These are phyloP conservation scores for Trichoderma semiorbis DNA, from an alignment of 2,329 filamentous ascomycete genomes.

Conservation along the genomic window DNA sequence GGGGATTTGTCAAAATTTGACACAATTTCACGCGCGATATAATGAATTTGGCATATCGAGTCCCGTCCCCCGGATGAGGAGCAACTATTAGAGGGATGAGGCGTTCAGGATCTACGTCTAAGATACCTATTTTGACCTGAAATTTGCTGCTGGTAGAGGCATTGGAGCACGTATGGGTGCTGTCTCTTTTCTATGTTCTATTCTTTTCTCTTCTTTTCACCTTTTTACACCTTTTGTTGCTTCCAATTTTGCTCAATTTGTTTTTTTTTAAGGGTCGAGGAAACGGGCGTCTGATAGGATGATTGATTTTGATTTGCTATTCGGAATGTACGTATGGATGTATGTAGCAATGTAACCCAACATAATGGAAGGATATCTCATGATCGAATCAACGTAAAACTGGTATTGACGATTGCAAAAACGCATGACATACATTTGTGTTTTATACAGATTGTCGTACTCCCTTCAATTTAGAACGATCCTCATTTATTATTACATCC, in stretches of 20 bases:
- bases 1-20: not conserved
- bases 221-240: not conserved
- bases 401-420: not conserved
- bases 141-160: not conserved
- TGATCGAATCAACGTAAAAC: not conserved
- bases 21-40: slow-evolving; percentile 24
- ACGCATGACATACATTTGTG: not conserved
- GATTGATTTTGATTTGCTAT: not conserved
- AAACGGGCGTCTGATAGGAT: not conserved
- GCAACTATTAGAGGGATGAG: not conserved
- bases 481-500: not conserved
- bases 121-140: not conserved
- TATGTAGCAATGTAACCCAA: not conserved
- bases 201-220: not conserved
- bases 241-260: not conserved
- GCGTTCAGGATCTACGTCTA: slow-evolving; percentile 12
- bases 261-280: not conserved
- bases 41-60: slow-evolving; percentile 24
- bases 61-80: slow-evolving; percentile 15
- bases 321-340: not conserved
- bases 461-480: no score
- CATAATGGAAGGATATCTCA: not conserved
- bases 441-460: not conserved
- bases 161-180: not conserved
- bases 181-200: not conserved